A percentile compares a stretch with the other conserved stretches of the same genome.
Evolutionary conservation across 352 stramenopile genomes (phyloP).

Genomic region (Globisporangium middletonii): DNA sequence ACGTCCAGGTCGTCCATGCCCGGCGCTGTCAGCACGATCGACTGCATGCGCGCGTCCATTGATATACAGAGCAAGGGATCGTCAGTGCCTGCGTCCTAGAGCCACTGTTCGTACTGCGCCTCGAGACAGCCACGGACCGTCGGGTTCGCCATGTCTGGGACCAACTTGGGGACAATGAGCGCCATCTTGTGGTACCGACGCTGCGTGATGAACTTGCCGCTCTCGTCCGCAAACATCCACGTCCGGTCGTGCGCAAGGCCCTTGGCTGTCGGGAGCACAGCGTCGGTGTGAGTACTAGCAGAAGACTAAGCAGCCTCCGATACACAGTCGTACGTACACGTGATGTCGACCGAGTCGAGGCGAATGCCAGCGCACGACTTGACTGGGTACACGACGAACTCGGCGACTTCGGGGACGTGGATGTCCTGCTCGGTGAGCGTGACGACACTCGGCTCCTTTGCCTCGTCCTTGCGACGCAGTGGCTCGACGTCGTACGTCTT

Average conservation of each 20-base stretch:
- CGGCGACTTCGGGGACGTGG: conserved; percentile 26
- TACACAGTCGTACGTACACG: conserved; percentile 7
- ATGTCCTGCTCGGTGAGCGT: conserved; percentile 20
- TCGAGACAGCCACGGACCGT: conserved; percentile 15
- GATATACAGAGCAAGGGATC: not conserved
- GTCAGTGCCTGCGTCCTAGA: not conserved
- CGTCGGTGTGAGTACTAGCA: not conserved
- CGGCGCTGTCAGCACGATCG: conserved; percentile 47
- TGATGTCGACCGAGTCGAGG: conserved; percentile 36
- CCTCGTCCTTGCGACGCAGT: not conserved
- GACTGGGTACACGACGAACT: conserved; percentile 76
- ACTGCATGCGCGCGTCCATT: conserved; percentile 9
- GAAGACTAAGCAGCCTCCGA: not conserved
- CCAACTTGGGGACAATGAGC: conserved; percentile 46
- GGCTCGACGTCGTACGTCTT: conserved; percentile 32
- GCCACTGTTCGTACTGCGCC: not conserved
- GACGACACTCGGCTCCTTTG: conserved; percentile 2
- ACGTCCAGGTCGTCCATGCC: conserved; percentile 61
- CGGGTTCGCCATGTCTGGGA: conserved; percentile 40
- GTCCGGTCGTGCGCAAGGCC: conserved; percentile 64
- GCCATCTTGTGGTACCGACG: conserved; percentile 60
- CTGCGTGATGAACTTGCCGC: conserved; percentile 66
- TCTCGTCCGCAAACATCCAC: conserved; percentile 73
- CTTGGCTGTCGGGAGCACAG: conserved; percentile 18
- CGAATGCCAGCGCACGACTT: conserved; percentile 76